phyloP scores from a whole-genome alignment of 2,329 filamentous ascomycete species.

The Ploettnerulaceae sp. region DNA sequence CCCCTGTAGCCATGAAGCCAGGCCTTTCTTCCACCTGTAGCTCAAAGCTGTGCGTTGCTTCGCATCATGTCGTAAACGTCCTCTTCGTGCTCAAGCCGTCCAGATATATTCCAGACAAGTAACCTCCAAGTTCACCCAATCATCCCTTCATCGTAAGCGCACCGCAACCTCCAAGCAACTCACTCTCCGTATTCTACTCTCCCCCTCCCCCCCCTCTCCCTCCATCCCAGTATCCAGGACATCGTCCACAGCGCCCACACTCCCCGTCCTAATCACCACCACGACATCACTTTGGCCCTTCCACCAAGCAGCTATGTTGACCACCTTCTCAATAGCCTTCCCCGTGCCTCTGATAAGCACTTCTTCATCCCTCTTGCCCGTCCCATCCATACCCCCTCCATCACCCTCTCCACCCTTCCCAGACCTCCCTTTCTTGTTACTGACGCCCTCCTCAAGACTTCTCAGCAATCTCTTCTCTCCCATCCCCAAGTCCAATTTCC shows the following conservation, averaged over 20 bases:
- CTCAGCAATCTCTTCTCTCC: constrained; percentile 13
- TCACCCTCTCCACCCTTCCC: constrained; percentile 9
- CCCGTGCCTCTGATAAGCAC: constrained; percentile 33
- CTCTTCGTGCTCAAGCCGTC: neutral
- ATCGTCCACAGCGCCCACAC: constrained; percentile 35
- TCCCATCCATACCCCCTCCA: too few species aligned
- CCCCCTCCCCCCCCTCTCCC: constrained; percentile 14
- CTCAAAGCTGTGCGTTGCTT: neutral
- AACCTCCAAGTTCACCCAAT: neutral
- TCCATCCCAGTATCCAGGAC: constrained; percentile 22
- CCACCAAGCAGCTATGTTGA: constrained; percentile 29
- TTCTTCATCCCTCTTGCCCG: constrained; percentile 25
- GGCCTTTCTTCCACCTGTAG: neutral
- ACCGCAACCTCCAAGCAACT: constrained; percentile 32
- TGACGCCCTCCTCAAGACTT: constrained; percentile 20
- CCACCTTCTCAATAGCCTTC: constrained; percentile 31
- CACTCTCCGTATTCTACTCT: constrained; percentile 28
- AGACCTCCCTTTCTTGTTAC: neutral
- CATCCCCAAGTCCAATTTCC: constrained; percentile 12
- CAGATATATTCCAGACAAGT: neutral
- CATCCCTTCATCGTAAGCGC: constrained; percentile 19
- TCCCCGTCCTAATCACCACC: constrained; percentile 30
- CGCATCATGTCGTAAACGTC: neutral
- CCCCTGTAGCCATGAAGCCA: neutral
- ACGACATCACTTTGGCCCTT: constrained; percentile 26